A percentile compares a stretch with the other conserved stretches of the same genome.
phyloP scores from a whole-genome alignment of 2,329 filamentous ascomycete genomes.

The Aplosporella prunicola region DNA sequence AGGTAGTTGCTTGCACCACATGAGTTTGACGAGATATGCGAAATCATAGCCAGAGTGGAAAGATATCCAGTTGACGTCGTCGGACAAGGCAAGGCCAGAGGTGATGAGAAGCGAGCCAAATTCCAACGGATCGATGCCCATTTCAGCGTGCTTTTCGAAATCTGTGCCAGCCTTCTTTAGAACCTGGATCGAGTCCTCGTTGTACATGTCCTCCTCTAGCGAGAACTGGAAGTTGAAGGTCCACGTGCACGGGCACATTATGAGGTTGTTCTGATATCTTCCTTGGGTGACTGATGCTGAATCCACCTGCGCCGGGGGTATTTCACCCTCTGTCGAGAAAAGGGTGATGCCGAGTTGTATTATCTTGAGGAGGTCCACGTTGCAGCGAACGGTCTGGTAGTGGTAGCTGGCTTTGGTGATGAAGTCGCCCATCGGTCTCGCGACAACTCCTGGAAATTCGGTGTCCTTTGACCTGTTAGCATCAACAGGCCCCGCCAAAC shows the following conservation, averaged over 20 bases:
- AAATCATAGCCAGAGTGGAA: slow-evolving; percentile 99
- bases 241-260: slow-evolving; percentile 82
- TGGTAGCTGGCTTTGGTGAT: slow-evolving; percentile 95
- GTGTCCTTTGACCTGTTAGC: slow-evolving; percentile 57
- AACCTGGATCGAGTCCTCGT: slow-evolving; percentile 86
- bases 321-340: slow-evolving; percentile 83
- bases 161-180: slow-evolving; percentile 88
- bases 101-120: slow-evolving; percentile 87
- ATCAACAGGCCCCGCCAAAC: background rate
- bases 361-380: slow-evolving; percentile 94
- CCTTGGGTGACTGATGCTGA: slow-evolving; percentile 33
- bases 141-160: slow-evolving; percentile 71
- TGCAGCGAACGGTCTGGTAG: slow-evolving; percentile 93
- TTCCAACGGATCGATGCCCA: slow-evolving; percentile 81
- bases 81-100: slow-evolving; percentile 79
- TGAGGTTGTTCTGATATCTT: slow-evolving; percentile 42
- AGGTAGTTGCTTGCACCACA: slow-evolving; percentile 73
- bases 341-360: slow-evolving; percentile 94
- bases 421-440: slow-evolving; percentile 89
- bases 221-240: slow-evolving; percentile 99
- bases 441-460: slow-evolving; percentile 96
- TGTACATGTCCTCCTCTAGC: slow-evolving; percentile 93
- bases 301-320: slow-evolving; percentile 61
- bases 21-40: slow-evolving; percentile 89
- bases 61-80: slow-evolving; percentile 89